A percentile compares a stretch with the other conserved stretches of the same genome.
Evolutionary conservation across 2,329 filamentous ascomycete genomes (phyloP).

Genomic region (Arthrobotrys musiformis): DNA sequence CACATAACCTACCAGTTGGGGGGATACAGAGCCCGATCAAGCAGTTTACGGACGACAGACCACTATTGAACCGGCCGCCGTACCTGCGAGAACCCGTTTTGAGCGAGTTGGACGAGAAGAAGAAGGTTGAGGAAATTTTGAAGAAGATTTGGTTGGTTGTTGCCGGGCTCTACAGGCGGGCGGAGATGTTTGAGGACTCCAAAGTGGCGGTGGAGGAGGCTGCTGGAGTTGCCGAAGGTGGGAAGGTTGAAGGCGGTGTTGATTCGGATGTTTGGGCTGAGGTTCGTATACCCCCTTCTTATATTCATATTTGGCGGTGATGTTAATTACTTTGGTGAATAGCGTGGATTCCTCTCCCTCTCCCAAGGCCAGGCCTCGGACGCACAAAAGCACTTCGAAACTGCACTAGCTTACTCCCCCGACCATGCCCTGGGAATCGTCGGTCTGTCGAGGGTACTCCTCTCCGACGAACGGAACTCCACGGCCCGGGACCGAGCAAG

Average conservation of each 20-base stretch:
- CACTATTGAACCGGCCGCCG: conserved; percentile 56
- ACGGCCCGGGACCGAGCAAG: conserved; percentile 90
- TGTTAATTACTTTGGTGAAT: conserved; percentile 56
- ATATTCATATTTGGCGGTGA: background rate
- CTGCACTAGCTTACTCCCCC: conserved; percentile 79
- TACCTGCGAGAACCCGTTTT: conserved; percentile 58
- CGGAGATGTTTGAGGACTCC: conserved; percentile 81
- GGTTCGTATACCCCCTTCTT: conserved; percentile 66
- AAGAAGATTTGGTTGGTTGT: conserved; percentile 90
- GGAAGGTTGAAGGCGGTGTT: conserved; percentile 63
- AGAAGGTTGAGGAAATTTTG: conserved; percentile 67
- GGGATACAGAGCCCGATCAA: conserved; percentile 57
- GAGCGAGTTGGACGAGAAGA: conserved; percentile 57
- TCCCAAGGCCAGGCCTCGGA: conserved; percentile 73
- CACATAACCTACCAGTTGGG: conserved; percentile 57
- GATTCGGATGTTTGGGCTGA: conserved; percentile 77
- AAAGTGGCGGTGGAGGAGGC: conserved; percentile 84
- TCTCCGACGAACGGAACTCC: conserved; percentile 67
- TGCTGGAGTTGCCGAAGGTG: conserved; percentile 77
- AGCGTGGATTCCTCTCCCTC: conserved; percentile 76
- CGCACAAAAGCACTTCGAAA: conserved; percentile 82
- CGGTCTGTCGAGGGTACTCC: conserved; percentile 82
- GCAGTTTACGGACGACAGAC: conserved; percentile 56
- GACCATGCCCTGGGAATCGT: conserved; percentile 85
- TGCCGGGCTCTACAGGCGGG: conserved; percentile 84